Conservation (phyloP, 148 eudicot species). For the Silene latifolia region DNA sequence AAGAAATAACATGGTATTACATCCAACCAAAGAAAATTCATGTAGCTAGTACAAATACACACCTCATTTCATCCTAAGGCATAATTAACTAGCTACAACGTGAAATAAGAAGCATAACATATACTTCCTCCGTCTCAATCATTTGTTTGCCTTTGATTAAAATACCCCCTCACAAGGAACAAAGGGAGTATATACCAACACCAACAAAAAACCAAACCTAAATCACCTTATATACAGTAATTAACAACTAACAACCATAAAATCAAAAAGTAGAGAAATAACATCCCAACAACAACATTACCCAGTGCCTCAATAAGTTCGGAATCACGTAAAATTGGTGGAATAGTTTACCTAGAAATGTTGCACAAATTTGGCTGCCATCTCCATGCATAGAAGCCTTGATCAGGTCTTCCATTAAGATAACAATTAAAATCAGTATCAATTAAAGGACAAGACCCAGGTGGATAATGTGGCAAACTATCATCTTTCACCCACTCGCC, state of each 20-base stretch:
- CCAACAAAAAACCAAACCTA: too few relatives aligned
- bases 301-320: too few relatives aligned
- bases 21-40: not conserved
- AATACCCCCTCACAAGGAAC: too few relatives aligned
- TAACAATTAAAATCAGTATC: constrained; percentile 81
- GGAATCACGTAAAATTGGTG: too few relatives aligned
- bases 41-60: not conserved
- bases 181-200: too few relatives aligned
- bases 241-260: not conserved
- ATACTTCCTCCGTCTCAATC: too few relatives aligned
- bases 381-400: constrained; percentile 59
- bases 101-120: not conserved
- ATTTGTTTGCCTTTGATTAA: too few relatives aligned
- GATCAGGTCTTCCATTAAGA: constrained; percentile 68
- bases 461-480: constrained; percentile 55
- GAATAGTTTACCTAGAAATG: constrained; percentile 49
- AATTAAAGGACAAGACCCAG: constrained; percentile 69
- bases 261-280: not conserved
- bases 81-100: not conserved
- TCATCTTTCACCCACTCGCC: constrained; percentile 85
- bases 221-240: too few relatives aligned
- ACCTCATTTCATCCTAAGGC: not conserved
- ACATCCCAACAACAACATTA: too few relatives aligned
- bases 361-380: constrained; percentile 85
- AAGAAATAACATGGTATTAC: not conserved